Percentiles rank a stretch among this genome's conserved stretches.
Evolutionary conservation across 345 rosid genomes (phyloP).

Genomic region (Melaleuca alternifolia): DNA sequence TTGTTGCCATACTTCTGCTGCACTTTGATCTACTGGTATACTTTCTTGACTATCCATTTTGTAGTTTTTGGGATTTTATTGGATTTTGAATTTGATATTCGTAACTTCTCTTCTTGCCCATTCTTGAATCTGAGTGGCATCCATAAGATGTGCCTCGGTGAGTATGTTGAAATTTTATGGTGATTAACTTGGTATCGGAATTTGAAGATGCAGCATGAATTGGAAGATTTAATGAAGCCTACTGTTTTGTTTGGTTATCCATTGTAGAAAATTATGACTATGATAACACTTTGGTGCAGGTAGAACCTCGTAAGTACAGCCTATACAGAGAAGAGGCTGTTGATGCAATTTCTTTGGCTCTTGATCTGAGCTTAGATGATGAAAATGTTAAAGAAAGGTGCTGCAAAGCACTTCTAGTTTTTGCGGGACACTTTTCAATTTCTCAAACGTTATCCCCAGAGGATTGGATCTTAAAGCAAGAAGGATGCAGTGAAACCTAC

Average conservation of each 20-base stretch:
- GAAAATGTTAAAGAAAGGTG: constrained; percentile 23
- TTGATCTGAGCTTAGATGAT: constrained; percentile 24
- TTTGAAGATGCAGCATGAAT: neutral
- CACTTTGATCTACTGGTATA: constrained; percentile 42
- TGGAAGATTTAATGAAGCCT: neutral
- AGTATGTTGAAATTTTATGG: neutral
- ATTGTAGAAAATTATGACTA: neutral
- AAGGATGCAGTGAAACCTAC: constrained; percentile 13
- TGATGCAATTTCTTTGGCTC: constrained; percentile 29
- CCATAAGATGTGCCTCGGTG: neutral
- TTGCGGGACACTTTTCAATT: constrained; percentile 32
- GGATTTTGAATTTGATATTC: neutral
- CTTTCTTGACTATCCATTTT: neutral
- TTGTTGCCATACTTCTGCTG: constrained; percentile 36
- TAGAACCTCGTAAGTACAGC: constrained; percentile 34
- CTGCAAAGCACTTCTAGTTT: constrained; percentile 35
- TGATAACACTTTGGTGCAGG: constrained; percentile 14
- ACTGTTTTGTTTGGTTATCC: neutral
- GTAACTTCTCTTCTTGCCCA: neutral
- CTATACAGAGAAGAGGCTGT: constrained; percentile 47
- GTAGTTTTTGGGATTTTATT: neutral
- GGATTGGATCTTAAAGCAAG: constrained; percentile 37
- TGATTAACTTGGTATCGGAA: neutral
- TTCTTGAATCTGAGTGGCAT: neutral
- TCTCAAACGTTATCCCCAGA: constrained; percentile 21